Base-by-base conservation (phyloP, 176 grass and related monocot genomes). In the Raddia distichophylla region DNA sequence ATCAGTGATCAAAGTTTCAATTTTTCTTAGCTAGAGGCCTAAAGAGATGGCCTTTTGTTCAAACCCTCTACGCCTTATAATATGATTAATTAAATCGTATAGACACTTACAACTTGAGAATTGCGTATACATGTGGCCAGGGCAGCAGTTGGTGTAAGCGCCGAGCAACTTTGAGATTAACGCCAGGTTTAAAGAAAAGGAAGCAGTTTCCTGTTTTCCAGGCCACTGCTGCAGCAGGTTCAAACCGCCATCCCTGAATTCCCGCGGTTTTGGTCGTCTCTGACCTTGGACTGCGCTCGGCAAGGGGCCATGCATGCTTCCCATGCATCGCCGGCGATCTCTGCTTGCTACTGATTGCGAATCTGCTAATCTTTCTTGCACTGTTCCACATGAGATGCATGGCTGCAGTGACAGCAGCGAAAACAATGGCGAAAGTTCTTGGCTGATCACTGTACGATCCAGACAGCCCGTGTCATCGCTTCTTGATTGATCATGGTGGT, bases 141-240 rank as follows among this genome's bases (percentile, higher is more conserved):
- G n/a, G n/a, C n/a, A n/a, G n/a, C n/a, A n/a, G n/a, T n/a, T n/a
- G n/a, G n/a, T n/a, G n/a, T n/a, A n/a, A n/a, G n/a, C n/a, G n/a
- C n/a, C n/a, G n/a, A n/a, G n/a, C n/a, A n/a, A n/a, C 50, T 63
- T 68, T 45, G 77, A 68, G 64, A 68, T 40, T 56, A 15, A 56
- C 77, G 64, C 27, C 63, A 22, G 16, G 47, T 79, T 52, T 27
- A 22, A 40, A 40, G 33, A 19, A 4, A 57, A 55, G 18, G 14
- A 55, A 67, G 54, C 4, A 2, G 46, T 15, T 48, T 22, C 10
- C 44, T 14, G 3, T 49, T 43, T 34, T 49, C 76, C 1, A 52
- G 65, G 62, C 47, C 7, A 11, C 3, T 11, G 17, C 14, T 12
- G 43, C 10, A 13, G 3, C 60, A 27, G 60, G 22, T 34, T 35